These are phyloP conservation scores for Pyrus betulifolia DNA, from an alignment of 306 rosid genomes.

Conservation along the genomic window DNA sequence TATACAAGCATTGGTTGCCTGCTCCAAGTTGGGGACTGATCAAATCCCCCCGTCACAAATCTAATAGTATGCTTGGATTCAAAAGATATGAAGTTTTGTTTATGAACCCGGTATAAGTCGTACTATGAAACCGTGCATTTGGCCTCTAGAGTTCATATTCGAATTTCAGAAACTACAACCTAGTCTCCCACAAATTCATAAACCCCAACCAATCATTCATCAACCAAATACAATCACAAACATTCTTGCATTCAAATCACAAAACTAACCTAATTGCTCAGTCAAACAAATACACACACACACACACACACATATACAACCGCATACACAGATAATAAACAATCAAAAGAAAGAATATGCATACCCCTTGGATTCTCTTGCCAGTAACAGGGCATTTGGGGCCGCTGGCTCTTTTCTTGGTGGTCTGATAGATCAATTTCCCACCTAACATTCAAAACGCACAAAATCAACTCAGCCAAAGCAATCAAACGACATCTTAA, in stretches of 20 bases:
- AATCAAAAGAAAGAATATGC: not conserved
- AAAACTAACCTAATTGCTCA: not conserved
- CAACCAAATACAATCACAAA: not conserved
- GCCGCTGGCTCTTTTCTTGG: conserved; percentile 89
- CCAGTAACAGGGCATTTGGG: conserved; percentile 94
- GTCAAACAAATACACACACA: not conserved
- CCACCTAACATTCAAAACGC: conserved; percentile 46
- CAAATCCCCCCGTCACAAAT: not conserved
- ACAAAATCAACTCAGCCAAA: not conserved
- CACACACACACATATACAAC: not conserved
- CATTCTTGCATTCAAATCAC: not conserved
- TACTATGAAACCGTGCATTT: not conserved
- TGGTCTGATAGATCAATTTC: conserved; percentile 71
- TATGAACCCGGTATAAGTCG: not conserved
- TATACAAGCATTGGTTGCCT: not conserved
- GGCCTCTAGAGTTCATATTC: not conserved
- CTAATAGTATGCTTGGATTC: not conserved
- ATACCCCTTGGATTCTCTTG: conserved; percentile 92
- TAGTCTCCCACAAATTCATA: not conserved
- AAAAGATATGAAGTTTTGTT: not conserved
- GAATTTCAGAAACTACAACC: not conserved
- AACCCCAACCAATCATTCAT: not conserved
- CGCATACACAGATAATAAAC: not conserved
- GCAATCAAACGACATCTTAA: not conserved
- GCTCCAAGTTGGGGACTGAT: not conserved